A percentile compares a stretch with the other conserved stretches of the same genome.
phyloP scores from a whole-genome alignment of 2,329 filamentous ascomycete species.

The Claviceps sp. region DNA sequence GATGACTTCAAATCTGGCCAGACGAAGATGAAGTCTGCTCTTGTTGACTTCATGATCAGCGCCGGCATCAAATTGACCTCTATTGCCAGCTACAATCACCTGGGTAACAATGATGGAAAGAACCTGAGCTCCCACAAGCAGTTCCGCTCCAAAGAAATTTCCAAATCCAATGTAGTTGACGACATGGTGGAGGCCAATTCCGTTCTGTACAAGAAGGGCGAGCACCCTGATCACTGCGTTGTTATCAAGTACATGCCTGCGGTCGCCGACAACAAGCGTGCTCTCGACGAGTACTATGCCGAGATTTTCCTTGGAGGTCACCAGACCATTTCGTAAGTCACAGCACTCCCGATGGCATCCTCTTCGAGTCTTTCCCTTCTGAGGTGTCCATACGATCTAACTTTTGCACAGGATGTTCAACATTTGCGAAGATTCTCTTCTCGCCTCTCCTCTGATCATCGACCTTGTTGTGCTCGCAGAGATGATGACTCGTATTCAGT shows the following conservation, averaged over 20 bases:
- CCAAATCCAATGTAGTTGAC: conserved; percentile 97
- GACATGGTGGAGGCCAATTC: conserved; percentile 97
- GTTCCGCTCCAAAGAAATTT: conserved; percentile 99
- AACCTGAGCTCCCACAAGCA: conserved; percentile 95
- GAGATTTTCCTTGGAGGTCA: conserved; percentile 99
- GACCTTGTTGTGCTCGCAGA: conserved; percentile 86
- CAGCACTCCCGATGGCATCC: neutral
- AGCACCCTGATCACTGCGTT: conserved; percentile 95
- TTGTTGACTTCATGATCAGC: conserved; percentile 97
- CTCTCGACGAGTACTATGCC: conserved; percentile 96
- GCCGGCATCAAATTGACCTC: conserved; percentile 98
- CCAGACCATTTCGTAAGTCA: conserved; percentile 77
- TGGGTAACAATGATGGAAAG: conserved; percentile 98
- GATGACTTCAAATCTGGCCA: conserved; percentile 99
- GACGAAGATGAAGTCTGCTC: conserved; percentile 99
- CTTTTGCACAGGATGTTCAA: conserved; percentile 70
- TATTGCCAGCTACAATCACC: conserved; percentile 97
- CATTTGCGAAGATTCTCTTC: conserved; percentile 94
- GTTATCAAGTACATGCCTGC: conserved; percentile 99
- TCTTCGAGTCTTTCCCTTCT: neutral
- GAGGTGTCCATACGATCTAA: conserved; percentile 6
- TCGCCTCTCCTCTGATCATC: conserved; percentile 93
- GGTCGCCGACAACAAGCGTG: conserved; percentile 97
- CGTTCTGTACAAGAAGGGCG: conserved; percentile 78
- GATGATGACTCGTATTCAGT: conserved; percentile 97